phyloP scores from a whole-genome alignment of 2,329 filamentous ascomycete species.

The Neoarthrinium moseri region DNA sequence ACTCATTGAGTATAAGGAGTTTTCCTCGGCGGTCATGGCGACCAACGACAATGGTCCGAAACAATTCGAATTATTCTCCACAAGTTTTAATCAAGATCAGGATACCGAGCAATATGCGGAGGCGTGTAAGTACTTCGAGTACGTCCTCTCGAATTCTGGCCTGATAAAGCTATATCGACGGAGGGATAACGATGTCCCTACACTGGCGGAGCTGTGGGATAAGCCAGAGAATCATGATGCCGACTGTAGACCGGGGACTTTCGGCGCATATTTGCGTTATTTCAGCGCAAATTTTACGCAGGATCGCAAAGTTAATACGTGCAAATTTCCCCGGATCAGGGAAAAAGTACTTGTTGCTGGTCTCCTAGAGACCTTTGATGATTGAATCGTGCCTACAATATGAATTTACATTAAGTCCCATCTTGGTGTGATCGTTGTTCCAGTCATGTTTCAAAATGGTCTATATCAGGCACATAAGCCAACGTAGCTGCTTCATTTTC shows the following conservation, averaged over 20 bases:
- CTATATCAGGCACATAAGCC: too few species aligned
- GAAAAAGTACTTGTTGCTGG: too few species aligned
- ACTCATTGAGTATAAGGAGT: constrained; percentile 29
- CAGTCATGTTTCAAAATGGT: too few species aligned
- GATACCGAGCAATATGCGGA: constrained; percentile 21
- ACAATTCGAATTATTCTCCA: constrained; percentile 31
- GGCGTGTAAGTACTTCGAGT: constrained; percentile 29
- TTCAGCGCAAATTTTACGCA: too few species aligned
- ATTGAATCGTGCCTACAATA: too few species aligned
- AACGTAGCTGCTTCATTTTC: too few species aligned
- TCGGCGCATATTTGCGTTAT: too few species aligned
- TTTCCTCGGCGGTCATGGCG: constrained; percentile 28
- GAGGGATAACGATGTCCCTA: constrained; percentile 25
- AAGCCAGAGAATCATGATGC: constrained; percentile 21
- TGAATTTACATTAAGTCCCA: too few species aligned
- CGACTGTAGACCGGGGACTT: constrained; percentile 29
- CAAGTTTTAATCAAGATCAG: constrained; percentile 27
- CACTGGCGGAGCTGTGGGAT: constrained; percentile 29
- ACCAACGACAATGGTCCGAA: constrained; percentile 25
- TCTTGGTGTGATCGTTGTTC: too few species aligned
- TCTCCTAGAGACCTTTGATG: too few species aligned
- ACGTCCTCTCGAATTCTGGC: constrained; percentile 30
- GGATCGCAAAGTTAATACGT: too few species aligned
- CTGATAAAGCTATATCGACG: constrained; percentile 37
- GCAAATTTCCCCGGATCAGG: too few species aligned